Evolutionary conservation across 2,329 filamentous ascomycete species (phyloP), one percentile per base, ranked within the genome.

Genomic region (Diaporthe vexans): DNA sequence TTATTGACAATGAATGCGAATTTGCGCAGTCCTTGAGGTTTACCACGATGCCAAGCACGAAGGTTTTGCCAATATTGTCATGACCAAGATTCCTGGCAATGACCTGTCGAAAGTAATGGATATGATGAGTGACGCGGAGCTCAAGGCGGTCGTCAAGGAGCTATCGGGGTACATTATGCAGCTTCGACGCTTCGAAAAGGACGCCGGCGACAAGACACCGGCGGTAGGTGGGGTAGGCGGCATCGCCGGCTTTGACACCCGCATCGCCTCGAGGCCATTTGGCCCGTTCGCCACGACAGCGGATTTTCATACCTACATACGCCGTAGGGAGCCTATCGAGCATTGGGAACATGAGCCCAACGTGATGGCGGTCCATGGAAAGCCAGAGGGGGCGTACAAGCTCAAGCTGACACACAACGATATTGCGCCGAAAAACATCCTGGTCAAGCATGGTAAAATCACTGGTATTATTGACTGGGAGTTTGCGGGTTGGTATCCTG

Each of bases 341-440:
- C 33, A 75, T 11, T 73, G 74, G 74, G 17, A 19, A 3, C 35
- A 71, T 26, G 56, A 70, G 48, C 29, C 73, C 9, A 35, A 19
- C 10, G 74, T 73, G 19, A 43, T 33, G 57, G 63, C 26, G 11
- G 58, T 71, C 1, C 74, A 73, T 37, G 56, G 56, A 3, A 73
- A 73, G 43, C 52, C 46, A 17, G 71, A 71, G 26, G 71, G 75
- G 17, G 8, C 26, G 54, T 57, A 57, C 19, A n/a, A 21, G 17
- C 17, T 57, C 5, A 57, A 29, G 17, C 85, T 90, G 73, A 87
- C 87, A 2, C 87, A 90, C 80, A 84, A 84, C 3, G 88, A 91
- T 78, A 80, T 90, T 15, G 81, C 80, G 7, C 82, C 81, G 2
- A 76, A 84, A 3, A 89, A 88, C 71, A 86, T 88, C 43, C 73